phyloP scores from a whole-genome alignment of 495 filamentous ascomycete genomes.

The Aspergillus avenaceus region DNA sequence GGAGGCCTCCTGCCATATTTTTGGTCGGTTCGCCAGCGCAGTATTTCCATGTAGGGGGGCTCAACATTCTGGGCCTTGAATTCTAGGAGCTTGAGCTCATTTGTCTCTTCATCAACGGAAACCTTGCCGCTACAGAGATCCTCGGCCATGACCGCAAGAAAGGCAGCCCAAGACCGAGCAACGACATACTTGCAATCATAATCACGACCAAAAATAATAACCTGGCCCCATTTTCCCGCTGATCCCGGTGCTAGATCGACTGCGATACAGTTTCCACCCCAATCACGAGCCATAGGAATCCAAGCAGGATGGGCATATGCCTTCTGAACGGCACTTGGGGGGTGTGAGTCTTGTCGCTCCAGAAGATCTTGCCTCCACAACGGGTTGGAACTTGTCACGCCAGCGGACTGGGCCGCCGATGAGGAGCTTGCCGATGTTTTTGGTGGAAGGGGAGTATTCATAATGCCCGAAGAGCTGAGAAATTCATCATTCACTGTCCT shows the following conservation, averaged over 20 bases:
- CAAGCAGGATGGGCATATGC: slow-evolving; percentile 91
- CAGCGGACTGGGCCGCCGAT: slow-evolving; percentile 49
- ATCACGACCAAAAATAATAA: slow-evolving; percentile 94
- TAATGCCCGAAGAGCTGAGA: slow-evolving; percentile 53
- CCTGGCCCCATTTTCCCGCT: slow-evolving; percentile 87
- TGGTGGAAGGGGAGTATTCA: slow-evolving; percentile 49
- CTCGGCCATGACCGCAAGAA: slow-evolving; percentile 83
- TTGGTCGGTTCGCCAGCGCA: slow-evolving; percentile 91
- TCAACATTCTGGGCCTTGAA: slow-evolving; percentile 86
- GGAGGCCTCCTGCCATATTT: slow-evolving; percentile 70
- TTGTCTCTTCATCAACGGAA: slow-evolving; percentile 84
- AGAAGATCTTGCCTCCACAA: slow-evolving; percentile 84
- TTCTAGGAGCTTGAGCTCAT: slow-evolving; percentile 86
- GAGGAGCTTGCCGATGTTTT: slow-evolving; percentile 67
- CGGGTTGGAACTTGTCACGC: slow-evolving; percentile 41
- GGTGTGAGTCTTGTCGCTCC: slow-evolving; percentile 82
- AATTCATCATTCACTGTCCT: slow-evolving; percentile 86
- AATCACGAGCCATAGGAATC: slow-evolving; percentile 95
- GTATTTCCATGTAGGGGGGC: slow-evolving; percentile 89
- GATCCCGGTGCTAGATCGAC: slow-evolving; percentile 93
- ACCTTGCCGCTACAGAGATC: slow-evolving; percentile 83
- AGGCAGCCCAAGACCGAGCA: slow-evolving; percentile 84
- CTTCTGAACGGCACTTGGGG: slow-evolving; percentile 80
- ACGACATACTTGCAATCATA: slow-evolving; percentile 98
- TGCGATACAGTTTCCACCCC: slow-evolving; percentile 96